Conservation (phyloP, 257 asterid species). For the Salvia hispanica region DNA sequence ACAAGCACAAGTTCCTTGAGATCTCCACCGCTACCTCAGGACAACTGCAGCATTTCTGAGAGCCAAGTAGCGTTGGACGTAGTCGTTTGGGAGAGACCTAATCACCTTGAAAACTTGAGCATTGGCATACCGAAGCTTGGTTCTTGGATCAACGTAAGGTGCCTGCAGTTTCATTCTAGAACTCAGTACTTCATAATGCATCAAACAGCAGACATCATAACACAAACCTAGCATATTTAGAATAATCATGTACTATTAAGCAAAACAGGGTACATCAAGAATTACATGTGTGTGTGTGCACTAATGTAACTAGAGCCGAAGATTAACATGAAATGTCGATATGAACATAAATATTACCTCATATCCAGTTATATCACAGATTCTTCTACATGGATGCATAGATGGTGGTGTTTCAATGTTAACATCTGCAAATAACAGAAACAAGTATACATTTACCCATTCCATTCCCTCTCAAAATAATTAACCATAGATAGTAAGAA, state of each 20-base stretch:
- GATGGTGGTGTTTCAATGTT: slow-evolving; percentile 89
- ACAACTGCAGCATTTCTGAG: slow-evolving; percentile 95
- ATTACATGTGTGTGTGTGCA: background rate
- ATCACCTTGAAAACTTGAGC: slow-evolving; percentile 80
- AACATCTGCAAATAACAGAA: slow-evolving; percentile 56
- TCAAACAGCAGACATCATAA: background rate
- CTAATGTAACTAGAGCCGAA: background rate
- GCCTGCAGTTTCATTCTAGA: slow-evolving; percentile 55
- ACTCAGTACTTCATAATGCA: background rate
- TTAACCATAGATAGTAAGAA: slow-evolving; percentile 2
- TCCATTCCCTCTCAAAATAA: background rate
- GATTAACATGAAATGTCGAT: background rate
- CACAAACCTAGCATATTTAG: background rate
- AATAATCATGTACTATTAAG: background rate
- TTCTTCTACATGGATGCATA: slow-evolving; percentile 75
- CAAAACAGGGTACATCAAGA: background rate
- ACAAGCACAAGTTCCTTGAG: background rate
- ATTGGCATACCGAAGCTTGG: slow-evolving; percentile 86
- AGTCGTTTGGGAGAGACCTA: slow-evolving; percentile 87
- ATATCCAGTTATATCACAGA: slow-evolving; percentile 89
- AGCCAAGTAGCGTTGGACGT: slow-evolving; percentile 85
- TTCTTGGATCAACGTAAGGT: slow-evolving; percentile 93
- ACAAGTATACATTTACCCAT: slow-evolving; percentile 3
- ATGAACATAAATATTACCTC: slow-evolving; percentile 50
- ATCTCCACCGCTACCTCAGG: slow-evolving; percentile 50